A percentile compares a stretch with the other conserved stretches of the same genome.
phyloP scores from a whole-genome alignment of 768 basidiomycete genomes.

The Leucogyrophana mollusca region DNA sequence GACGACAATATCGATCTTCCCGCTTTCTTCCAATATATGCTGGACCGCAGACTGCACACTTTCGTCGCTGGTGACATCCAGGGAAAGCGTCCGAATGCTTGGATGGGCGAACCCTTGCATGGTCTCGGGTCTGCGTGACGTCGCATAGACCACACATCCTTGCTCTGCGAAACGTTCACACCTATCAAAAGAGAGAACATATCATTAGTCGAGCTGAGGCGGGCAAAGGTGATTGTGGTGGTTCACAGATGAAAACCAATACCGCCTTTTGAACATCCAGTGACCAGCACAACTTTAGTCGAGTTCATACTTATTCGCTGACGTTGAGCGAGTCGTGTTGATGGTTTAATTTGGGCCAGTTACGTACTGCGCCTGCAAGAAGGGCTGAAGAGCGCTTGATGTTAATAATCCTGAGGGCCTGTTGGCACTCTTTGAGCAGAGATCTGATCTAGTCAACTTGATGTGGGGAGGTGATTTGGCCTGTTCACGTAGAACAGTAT shows the following conservation, averaged over 20 bases:
- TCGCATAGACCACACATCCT: slow-evolving; percentile 77
- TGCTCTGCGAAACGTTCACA: slow-evolving; percentile 64
- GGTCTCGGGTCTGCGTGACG: slow-evolving; percentile 60
- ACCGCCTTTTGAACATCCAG: slow-evolving; percentile 71
- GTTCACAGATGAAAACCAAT: slow-evolving; percentile 67
- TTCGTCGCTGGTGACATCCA: slow-evolving; percentile 68
- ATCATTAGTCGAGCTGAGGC: background rate
- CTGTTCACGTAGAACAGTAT: too few species aligned
- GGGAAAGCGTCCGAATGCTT: slow-evolving; percentile 43
- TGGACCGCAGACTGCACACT: slow-evolving; percentile 49
- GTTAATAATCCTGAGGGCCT: too few species aligned
- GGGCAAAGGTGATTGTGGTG: background rate
- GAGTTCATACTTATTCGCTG: too few species aligned
- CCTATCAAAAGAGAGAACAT: slow-evolving; percentile 32
- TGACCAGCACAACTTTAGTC: slow-evolving; percentile 73
- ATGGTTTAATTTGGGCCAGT: too few species aligned
- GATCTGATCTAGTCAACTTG: too few species aligned
- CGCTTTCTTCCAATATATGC: slow-evolving; percentile 51
- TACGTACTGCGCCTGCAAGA: too few species aligned
- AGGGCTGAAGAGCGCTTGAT: too few species aligned
- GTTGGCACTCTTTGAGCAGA: too few species aligned
- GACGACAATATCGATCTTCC: slow-evolving; percentile 69
- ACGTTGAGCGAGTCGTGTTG: slow-evolving; percentile 18
- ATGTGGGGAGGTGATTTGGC: too few species aligned
- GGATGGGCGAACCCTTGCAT: slow-evolving; percentile 54